Percentiles rank a stretch among this genome's conserved stretches.
These are phyloP conservation scores for Camellia sinensis DNA, from an alignment of 148 eudicot genomes.

Conservation along the genomic window DNA sequence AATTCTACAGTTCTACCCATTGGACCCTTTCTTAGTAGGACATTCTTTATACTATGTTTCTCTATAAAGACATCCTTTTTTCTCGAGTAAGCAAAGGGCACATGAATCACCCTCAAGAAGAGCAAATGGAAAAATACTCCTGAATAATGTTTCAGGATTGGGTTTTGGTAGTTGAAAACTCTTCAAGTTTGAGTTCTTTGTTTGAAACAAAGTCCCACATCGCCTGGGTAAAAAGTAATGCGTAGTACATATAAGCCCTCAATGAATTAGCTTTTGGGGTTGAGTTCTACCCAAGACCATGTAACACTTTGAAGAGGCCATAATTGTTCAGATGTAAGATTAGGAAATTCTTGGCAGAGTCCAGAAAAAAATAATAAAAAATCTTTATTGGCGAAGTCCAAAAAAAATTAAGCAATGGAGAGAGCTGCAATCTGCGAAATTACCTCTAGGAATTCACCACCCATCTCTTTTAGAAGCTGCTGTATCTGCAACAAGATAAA, in stretches of 20 bases:
- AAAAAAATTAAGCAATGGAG: too few relatives aligned
- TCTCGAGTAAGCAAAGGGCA: not conserved
- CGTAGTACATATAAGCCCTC: too few relatives aligned
- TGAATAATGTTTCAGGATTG: slow-evolving; percentile 1
- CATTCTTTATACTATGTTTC: not conserved
- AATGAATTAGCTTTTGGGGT: too few relatives aligned
- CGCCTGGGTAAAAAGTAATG: too few relatives aligned
- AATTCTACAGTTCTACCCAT: not conserved
- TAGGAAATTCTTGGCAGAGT: not conserved
- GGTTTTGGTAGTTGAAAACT: not conserved
- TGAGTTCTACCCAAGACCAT: too few relatives aligned
- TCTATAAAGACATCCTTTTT: not conserved
- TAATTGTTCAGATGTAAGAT: not conserved
- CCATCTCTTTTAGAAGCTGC: slow-evolving; percentile 66
- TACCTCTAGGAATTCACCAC: slow-evolving; percentile 83
- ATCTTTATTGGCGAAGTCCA: not conserved
- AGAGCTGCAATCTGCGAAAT: not conserved
- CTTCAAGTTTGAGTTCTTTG: slow-evolving; percentile 12
- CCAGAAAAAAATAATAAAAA: not conserved
- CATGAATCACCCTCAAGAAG: not conserved
- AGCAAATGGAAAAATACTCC: not conserved
- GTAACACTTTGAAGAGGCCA: not conserved
- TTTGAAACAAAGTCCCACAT: too few relatives aligned
- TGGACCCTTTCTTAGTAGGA: not conserved
- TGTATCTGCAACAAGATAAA: slow-evolving; percentile 48